A percentile compares a stretch with the other conserved stretches of the same genome.
These are phyloP conservation scores for Sclerotinia subarctica DNA, from an alignment of 2,329 filamentous ascomycete species.

Conservation along the genomic window DNA sequence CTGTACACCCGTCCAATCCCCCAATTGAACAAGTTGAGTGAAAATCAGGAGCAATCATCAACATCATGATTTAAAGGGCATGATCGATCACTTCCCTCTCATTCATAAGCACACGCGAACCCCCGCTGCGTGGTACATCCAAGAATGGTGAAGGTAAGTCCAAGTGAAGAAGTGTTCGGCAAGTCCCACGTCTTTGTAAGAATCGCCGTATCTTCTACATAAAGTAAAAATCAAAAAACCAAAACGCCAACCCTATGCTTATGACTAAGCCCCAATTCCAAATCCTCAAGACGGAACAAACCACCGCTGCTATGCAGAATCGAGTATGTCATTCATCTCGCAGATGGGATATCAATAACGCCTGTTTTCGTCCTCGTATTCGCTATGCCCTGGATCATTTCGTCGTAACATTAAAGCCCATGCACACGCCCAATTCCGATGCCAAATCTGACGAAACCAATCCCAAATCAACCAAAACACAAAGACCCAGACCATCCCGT, in stretches of 20 bases:
- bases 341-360: conserved; percentile 16
- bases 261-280: not conserved
- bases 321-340: conserved; percentile 3
- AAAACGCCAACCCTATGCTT: conserved; percentile 4
- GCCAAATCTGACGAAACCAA: not conserved
- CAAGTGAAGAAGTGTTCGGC: not conserved
- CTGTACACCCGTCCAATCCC: no score
- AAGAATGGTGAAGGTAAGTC: not conserved
- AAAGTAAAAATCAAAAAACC: not conserved
- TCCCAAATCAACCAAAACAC: not conserved
- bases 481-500: not conserved
- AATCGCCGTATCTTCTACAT: not conserved
- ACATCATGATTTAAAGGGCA: not conserved
- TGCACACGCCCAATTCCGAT: not conserved
- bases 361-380: not conserved
- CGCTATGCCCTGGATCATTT: not conserved
- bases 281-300: not conserved
- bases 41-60: not conserved
- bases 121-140: not conserved
- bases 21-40: not conserved
- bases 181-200: not conserved
- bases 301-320: conserved; percentile 14
- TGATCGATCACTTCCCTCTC: not conserved
- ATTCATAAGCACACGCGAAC: not conserved
- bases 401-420: conserved; percentile 6